phyloP scores from a whole-genome alignment of 2,329 filamentous ascomycete genomes.

The Seiridium cupressi region DNA sequence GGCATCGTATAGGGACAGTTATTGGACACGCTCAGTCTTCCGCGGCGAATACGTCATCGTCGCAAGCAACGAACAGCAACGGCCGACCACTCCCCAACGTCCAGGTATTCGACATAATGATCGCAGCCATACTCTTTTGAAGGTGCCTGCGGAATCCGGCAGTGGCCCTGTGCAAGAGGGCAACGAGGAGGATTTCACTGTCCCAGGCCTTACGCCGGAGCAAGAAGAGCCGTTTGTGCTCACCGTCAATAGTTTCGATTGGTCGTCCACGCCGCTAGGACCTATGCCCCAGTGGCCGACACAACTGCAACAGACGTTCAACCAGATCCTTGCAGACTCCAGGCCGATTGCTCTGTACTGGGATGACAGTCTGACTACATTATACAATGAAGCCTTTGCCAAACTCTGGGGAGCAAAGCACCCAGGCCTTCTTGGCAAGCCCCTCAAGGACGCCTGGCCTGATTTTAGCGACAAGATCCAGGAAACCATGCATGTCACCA shows the following conservation, averaged over 20 bases:
- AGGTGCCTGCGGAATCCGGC: constrained; percentile 5
- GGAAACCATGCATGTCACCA: constrained; percentile 33
- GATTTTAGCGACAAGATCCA: constrained; percentile 41
- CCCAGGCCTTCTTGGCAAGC: constrained; percentile 60
- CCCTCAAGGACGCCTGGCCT: constrained; percentile 57
- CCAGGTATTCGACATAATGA: constrained; percentile 11
- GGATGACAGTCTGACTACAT: constrained; percentile 59
- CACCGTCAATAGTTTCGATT: constrained; percentile 41
- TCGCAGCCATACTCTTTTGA: constrained; percentile 11
- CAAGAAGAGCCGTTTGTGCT: constrained; percentile 36
- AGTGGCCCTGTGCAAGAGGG: background rate
- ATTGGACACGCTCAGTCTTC: constrained; percentile 36
- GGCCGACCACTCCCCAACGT: constrained; percentile 15
- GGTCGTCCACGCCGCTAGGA: constrained; percentile 45
- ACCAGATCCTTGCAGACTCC: constrained; percentile 42
- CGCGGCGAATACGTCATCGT: constrained; percentile 35
- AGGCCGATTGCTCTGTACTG: constrained; percentile 61
- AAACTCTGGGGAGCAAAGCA: constrained; percentile 64
- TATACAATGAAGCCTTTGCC: constrained; percentile 74
- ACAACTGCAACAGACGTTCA: constrained; percentile 43
- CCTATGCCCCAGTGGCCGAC: constrained; percentile 44
- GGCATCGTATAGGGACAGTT: constrained; percentile 25
- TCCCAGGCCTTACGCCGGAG: constrained; percentile 33
- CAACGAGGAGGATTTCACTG: constrained; percentile 22
- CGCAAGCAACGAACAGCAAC: constrained; percentile 34